phyloP scores from a whole-genome alignment of 2,329 filamentous ascomycete species.

The Fusarium tanahbumbuense region DNA sequence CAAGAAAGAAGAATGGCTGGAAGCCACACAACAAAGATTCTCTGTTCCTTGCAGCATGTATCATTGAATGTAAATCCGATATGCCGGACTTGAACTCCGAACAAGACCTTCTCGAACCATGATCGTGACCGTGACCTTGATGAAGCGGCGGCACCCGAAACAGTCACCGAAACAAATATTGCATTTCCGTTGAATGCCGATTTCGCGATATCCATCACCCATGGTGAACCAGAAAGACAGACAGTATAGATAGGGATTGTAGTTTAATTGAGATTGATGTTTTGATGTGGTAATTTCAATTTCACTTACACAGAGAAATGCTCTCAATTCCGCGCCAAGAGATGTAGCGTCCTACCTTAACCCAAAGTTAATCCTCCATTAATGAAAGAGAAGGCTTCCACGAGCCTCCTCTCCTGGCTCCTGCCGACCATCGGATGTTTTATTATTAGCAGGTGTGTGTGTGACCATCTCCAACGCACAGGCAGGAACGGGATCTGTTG shows the following conservation, averaged over 20 bases:
- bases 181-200: not conserved
- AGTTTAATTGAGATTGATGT: not conserved
- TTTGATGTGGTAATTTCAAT: slow-evolving; percentile 4
- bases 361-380: slow-evolving; percentile 28
- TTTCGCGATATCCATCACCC: not conserved
- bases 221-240: not conserved
- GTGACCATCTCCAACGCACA: slow-evolving; percentile 17
- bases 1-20: slow-evolving; percentile 13
- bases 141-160: not conserved
- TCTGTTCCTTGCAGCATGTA: not conserved
- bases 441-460: slow-evolving; percentile 25
- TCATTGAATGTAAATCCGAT: not conserved
- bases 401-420: slow-evolving; percentile 10
- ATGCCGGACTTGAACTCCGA: not conserved
- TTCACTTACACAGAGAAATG: slow-evolving; percentile 3
- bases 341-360: slow-evolving; percentile 28
- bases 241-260: not conserved
- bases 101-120: not conserved
- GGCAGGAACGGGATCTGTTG: slow-evolving; percentile 33
- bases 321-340: slow-evolving; percentile 16
- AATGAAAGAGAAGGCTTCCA: not conserved
- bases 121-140: not conserved
- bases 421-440: slow-evolving; percentile 29
- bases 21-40: not conserved
- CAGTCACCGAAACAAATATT: not conserved